Evolutionary conservation across 805 yeast species (phyloP).

Genomic region (Yarrowia keelungensis): DNA sequence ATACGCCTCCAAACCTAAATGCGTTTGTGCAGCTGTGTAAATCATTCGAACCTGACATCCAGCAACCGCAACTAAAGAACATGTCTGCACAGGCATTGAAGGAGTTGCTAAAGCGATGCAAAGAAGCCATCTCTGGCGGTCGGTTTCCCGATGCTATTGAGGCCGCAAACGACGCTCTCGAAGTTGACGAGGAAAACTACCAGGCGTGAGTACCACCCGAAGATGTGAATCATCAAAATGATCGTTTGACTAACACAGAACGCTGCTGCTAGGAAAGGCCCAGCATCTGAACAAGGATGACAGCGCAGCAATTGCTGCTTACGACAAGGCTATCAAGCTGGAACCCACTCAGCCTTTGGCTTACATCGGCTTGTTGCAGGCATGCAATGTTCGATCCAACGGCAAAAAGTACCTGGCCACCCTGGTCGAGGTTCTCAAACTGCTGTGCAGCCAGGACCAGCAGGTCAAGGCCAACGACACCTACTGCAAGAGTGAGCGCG

Average conservation of each 20-base stretch:
- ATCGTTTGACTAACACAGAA: conserved; percentile 39
- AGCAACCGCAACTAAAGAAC: background rate
- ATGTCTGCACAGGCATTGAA: conserved; percentile 35
- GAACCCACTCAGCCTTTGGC: conserved; percentile 60
- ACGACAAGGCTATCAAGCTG: conserved; percentile 56
- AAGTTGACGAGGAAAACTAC: conserved; percentile 62
- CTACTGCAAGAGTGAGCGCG: conserved; percentile 42
- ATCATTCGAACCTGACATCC: background rate
- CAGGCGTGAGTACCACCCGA: conserved; percentile 60
- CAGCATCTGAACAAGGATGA: conserved; percentile 54
- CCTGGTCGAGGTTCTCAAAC: conserved; percentile 41
- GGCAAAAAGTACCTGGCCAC: conserved; percentile 43
- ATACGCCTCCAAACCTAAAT: conserved; percentile 9
- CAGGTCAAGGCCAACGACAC: conserved; percentile 43
- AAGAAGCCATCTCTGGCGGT: conserved; percentile 17
- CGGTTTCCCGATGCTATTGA: conserved; percentile 55
- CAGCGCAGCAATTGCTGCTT: conserved; percentile 58
- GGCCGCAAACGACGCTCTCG: conserved; percentile 61
- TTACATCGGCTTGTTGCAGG: conserved; percentile 76
- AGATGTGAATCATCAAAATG: background rate
- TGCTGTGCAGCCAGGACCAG: conserved; percentile 44
- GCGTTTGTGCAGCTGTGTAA: background rate
- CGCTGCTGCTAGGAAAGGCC: conserved; percentile 70
- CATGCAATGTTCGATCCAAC: conserved; percentile 44
- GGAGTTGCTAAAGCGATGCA: conserved; percentile 26